A percentile compares a stretch with the other conserved stretches of the same genome.
phyloP scores from a whole-genome alignment of 2,329 filamentous ascomycete genomes.

The Aspergillus jensenii region DNA sequence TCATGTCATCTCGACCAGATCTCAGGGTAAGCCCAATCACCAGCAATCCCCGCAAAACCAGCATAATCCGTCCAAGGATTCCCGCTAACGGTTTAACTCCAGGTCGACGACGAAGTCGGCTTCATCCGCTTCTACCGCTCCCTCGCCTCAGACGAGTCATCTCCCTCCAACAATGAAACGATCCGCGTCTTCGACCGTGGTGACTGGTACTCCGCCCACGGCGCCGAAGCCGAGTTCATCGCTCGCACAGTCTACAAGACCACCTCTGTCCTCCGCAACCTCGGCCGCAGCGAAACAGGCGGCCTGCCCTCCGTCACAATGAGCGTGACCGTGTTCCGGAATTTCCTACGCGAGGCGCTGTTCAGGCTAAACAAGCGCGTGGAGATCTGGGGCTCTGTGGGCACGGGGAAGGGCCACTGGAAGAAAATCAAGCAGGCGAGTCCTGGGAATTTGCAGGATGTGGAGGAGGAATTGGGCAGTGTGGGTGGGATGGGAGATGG shows the following conservation, averaged over 20 bases:
- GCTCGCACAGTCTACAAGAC: constrained; percentile 86
- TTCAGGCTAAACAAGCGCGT: constrained; percentile 88
- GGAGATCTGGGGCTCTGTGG: constrained; percentile 80
- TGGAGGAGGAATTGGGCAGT: constrained; percentile 87
- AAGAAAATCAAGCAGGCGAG: constrained; percentile 89
- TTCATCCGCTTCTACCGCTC: constrained; percentile 96
- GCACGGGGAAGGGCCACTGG: constrained; percentile 78
- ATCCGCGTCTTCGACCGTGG: constrained; percentile 90
- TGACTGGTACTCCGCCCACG: constrained; percentile 81
- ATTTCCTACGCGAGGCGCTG: constrained; percentile 90
- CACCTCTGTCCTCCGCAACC: constrained; percentile 86
- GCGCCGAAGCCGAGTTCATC: constrained; percentile 48
- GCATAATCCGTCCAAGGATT: not conserved
- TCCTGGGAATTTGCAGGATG: constrained; percentile 92
- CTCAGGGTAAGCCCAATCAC: constrained; percentile 56
- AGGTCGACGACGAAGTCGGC: constrained; percentile 95
- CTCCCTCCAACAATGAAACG: constrained; percentile 46
- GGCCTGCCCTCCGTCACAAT: constrained; percentile 92
- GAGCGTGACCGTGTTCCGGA: constrained; percentile 90
- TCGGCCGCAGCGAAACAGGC: constrained; percentile 81
- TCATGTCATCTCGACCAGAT: constrained; percentile 71
- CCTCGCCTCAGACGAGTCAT: constrained; percentile 52
- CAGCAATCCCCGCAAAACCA: not conserved
- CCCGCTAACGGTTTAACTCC: not conserved
- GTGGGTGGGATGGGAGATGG: constrained; percentile 38